A percentile compares a stretch with the other conserved stretches of the same genome.
These are phyloP conservation scores for Pythium vanterpoolii DNA, from an alignment of 352 stramenopile genomes.

Conservation along the genomic window DNA sequence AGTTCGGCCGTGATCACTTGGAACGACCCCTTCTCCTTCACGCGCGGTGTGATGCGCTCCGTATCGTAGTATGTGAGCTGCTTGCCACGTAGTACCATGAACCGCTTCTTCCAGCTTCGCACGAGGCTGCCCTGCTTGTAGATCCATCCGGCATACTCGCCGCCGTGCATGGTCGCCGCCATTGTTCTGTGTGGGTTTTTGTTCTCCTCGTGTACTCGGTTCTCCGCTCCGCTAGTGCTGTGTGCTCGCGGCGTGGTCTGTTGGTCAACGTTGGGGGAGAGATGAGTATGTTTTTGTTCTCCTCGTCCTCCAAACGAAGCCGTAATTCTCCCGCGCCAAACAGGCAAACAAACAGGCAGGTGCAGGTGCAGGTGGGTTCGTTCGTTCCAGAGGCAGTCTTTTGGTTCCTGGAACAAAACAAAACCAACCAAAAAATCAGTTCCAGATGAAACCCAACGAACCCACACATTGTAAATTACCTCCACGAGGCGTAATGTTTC, in stretches of 20 bases:
- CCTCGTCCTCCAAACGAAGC: background rate
- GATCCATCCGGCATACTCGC: slow-evolving; percentile 72
- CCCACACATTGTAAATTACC: slow-evolving; percentile 8
- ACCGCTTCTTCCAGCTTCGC: slow-evolving; percentile 85
- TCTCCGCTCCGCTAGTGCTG: background rate
- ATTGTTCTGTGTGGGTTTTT: slow-evolving; percentile 1
- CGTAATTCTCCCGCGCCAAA: background rate
- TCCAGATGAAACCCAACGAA: background rate
- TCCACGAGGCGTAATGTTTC: background rate
- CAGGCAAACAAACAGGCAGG: too few relatives aligned
- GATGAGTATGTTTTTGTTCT: slow-evolving; percentile 10
- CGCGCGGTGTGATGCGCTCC: slow-evolving; percentile 43
- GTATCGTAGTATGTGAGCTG: slow-evolving; percentile 86
- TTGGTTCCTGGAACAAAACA: slow-evolving; percentile 12
- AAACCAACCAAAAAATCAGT: slow-evolving; percentile 6
- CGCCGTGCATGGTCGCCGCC: slow-evolving; percentile 36
- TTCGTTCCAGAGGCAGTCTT: background rate
- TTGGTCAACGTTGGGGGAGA: background rate
- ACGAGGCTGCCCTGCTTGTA: slow-evolving; percentile 83
- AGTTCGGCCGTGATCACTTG: slow-evolving; percentile 85
- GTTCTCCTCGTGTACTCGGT: background rate
- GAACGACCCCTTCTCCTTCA: slow-evolving; percentile 78
- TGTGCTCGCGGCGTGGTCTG: background rate
- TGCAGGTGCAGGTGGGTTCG: slow-evolving; percentile 14
- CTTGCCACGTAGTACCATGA: slow-evolving; percentile 76